Conservation (phyloP, 208 protist species). For the Crithidia fasciculata region DNA sequence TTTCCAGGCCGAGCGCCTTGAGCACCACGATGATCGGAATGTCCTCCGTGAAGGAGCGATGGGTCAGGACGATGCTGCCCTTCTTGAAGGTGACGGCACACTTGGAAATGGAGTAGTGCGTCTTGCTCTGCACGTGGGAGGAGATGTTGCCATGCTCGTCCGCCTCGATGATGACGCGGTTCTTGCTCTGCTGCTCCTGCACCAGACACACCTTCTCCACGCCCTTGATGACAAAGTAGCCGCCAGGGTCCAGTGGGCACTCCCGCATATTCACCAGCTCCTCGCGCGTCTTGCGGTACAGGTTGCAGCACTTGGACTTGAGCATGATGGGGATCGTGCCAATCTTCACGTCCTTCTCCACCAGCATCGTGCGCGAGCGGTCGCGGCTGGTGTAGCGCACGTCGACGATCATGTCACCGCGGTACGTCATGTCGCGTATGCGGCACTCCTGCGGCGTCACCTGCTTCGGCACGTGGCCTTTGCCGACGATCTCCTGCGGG, state of each 20-base stretch:
- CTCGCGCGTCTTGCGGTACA: constrained; percentile 91
- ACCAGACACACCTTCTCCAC: constrained; percentile 98
- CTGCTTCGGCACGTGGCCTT: constrained; percentile 74
- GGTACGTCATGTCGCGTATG: constrained; percentile 96
- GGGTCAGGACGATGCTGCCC: constrained; percentile 95
- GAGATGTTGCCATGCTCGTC: constrained; percentile 93
- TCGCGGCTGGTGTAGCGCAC: constrained; percentile 36
- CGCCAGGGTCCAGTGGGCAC: constrained; percentile 98
- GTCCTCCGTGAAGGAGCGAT: constrained; percentile 99
- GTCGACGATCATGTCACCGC: constrained; percentile 45
- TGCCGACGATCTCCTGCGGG: constrained; percentile 82
- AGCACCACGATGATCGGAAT: constrained; percentile 97
- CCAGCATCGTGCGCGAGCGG: constrained; percentile 56
- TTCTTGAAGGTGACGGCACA: constrained; percentile 95
- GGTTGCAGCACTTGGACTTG: constrained; percentile 96
- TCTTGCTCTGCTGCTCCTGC: constrained; percentile 97
- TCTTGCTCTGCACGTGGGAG: constrained; percentile 86
- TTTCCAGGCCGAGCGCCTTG: constrained; percentile 98
- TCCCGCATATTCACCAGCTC: constrained; percentile 96
- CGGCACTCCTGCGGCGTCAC: constrained; percentile 96
- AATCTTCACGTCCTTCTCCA: constrained; percentile 91
- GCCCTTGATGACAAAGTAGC: constrained; percentile 99
- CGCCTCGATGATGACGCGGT: constrained; percentile 97
- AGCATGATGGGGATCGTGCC: constrained; percentile 99
- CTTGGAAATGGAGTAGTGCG: constrained; percentile 95